phyloP scores from a whole-genome alignment of 2,329 filamentous ascomycete genomes.

The Pseudogymnoascus sp. region DNA sequence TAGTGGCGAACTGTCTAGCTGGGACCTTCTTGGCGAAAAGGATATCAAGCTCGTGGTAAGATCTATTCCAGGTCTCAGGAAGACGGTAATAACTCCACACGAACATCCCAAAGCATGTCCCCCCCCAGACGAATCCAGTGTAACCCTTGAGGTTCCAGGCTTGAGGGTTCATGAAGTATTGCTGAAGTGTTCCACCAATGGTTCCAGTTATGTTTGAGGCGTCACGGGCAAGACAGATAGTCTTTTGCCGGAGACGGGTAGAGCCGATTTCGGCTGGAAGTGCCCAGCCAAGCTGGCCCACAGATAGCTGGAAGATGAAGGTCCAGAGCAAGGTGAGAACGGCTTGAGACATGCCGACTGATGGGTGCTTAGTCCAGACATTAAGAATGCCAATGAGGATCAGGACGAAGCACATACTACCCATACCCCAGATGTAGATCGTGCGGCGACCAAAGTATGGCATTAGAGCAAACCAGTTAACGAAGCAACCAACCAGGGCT shows the following conservation, averaged over 20 bases:
- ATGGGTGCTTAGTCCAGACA: conserved; percentile 25
- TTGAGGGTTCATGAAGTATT: conserved; percentile 50
- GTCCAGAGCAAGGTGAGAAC: conserved; percentile 35
- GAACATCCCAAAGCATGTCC: not conserved
- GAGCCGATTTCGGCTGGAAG: conserved; percentile 31
- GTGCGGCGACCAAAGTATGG: conserved; percentile 7
- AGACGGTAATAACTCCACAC: conserved; percentile 19
- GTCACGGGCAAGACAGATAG: conserved; percentile 37
- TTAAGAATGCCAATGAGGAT: conserved; percentile 9
- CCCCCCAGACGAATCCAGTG: conserved; percentile 10
- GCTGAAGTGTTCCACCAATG: conserved; percentile 49
- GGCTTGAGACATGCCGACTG: conserved; percentile 34
- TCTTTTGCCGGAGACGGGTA: conserved; percentile 34
- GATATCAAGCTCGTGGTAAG: conserved; percentile 22
- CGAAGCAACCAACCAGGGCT: conserved; percentile 24
- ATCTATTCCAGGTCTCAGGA: conserved; percentile 30
- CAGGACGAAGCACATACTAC: not conserved
- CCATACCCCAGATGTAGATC: conserved; percentile 7
- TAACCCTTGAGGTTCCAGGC: conserved; percentile 8
- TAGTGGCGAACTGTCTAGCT: conserved; percentile 16
- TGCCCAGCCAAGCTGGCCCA: not conserved
- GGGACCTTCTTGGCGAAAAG: conserved; percentile 18
- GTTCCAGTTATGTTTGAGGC: conserved; percentile 49
- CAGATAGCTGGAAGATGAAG: conserved; percentile 29
- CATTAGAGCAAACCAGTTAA: conserved; percentile 8